A percentile compares a stretch with the other conserved stretches of the same genome.
Evolutionary conservation across 2,329 filamentous ascomycete species (phyloP).

Genomic region (Pseudocercospora crystallina): DNA sequence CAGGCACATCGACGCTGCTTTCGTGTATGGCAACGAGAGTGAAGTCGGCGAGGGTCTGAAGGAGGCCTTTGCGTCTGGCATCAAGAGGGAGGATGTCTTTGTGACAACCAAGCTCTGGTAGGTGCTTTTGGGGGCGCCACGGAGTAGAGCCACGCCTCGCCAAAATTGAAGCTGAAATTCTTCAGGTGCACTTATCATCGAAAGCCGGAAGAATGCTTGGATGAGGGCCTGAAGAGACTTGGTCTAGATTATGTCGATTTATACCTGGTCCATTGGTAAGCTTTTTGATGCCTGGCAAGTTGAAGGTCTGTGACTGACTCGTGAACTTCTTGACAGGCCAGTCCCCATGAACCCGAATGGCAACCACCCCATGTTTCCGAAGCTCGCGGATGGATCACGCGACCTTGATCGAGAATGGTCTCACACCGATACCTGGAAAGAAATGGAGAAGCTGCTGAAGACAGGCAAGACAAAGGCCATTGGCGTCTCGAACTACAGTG

Average conservation of each 20-base stretch:
- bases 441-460: conserved; percentile 64
- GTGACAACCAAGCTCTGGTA: conserved; percentile 80
- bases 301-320: conserved; percentile 67
- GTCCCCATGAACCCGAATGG: conserved; percentile 76
- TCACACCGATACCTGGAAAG: conserved; percentile 75
- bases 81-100: conserved; percentile 76
- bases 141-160: no score
- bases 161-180: no score
- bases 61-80: conserved; percentile 66
- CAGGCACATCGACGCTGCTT: conserved; percentile 65
- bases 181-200: conserved; percentile 66
- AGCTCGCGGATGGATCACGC: conserved; percentile 68
- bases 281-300: no score
- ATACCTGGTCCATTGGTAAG: conserved; percentile 73
- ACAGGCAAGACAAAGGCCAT: conserved; percentile 51
- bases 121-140: no score
- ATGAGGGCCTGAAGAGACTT: conserved; percentile 70
- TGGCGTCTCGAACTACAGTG: conserved; percentile 52
- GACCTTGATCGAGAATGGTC: conserved; percentile 69
- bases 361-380: conserved; percentile 71
- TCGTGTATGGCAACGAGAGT: conserved; percentile 78
- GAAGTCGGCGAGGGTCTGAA: conserved; percentile 78
- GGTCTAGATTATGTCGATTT: conserved; percentile 81
- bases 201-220: conserved; percentile 66
- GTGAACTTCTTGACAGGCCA: conserved; percentile 59